Evolutionary conservation across 2,329 filamentous ascomycete species (phyloP).

Genomic region (Penicillium capsulatum): DNA sequence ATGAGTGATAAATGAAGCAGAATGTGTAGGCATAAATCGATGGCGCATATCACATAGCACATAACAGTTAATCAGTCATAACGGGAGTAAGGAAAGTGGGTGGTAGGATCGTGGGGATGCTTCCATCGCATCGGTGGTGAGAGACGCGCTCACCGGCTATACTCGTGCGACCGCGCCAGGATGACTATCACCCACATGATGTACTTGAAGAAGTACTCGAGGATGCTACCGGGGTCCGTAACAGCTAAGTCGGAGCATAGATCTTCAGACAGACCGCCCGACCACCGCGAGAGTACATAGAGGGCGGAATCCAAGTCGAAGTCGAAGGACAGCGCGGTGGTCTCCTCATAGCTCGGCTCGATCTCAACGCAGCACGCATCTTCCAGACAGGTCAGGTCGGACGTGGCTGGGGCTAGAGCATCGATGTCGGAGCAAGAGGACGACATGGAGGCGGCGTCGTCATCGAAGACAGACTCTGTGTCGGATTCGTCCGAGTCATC

Average conservation of each 20-base stretch:
- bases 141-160: not conserved
- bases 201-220: constrained; percentile 6
- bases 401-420: not conserved
- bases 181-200: constrained; percentile 8
- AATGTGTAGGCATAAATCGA: no score
- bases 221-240: not conserved
- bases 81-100: no score
- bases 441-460: not conserved
- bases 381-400: no score
- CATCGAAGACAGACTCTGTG: not conserved
- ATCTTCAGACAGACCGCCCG: not conserved
- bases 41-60: no score
- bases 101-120: no score
- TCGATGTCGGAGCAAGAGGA: not conserved
- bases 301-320: not conserved
- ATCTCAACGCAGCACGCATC: no score
- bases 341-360: no score
- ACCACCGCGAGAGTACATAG: not conserved
- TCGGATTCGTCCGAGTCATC: not conserved
- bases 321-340: not conserved
- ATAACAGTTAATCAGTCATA: no score
- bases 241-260: not conserved
- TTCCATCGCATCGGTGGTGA: no score
- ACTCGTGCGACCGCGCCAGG: constrained; percentile 1
- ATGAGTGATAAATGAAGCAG: no score